Conservation (phyloP, 176 grass and related monocot species). For the Juncus effusus region DNA sequence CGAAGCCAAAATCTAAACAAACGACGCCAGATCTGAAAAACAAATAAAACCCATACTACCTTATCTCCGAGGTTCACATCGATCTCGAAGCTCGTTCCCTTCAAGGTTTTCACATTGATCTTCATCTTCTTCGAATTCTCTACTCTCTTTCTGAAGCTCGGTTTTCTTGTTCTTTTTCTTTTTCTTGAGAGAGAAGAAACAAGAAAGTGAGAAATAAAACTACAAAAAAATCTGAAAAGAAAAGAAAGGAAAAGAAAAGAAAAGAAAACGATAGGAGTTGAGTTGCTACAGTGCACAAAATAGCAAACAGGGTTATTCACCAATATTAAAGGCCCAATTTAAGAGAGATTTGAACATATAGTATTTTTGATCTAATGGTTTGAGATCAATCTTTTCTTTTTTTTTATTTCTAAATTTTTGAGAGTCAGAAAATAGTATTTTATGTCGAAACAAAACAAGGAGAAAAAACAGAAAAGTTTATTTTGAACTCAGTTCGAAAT, state of each 20-base stretch:
- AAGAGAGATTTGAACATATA: no score
- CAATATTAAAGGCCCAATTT: no score
- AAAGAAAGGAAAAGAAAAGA: slow-evolving; percentile 12
- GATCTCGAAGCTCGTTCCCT: slow-evolving; percentile 91
- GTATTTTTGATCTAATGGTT: no score
- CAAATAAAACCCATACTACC: slow-evolving; percentile 30
- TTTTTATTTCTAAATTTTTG: no score
- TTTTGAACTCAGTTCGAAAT: no score
- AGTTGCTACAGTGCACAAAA: neutral
- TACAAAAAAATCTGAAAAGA: slow-evolving; percentile 15
- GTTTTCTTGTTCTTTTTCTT: slow-evolving; percentile 10
- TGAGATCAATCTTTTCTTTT: no score
- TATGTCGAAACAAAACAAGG: no score
- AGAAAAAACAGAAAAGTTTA: no score
- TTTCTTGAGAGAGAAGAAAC: slow-evolving; percentile 30
- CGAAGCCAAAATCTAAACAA: neutral
- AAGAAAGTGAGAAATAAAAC: slow-evolving; percentile 20
- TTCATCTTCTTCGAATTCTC: slow-evolving; percentile 39
- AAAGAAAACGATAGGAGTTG: neutral
- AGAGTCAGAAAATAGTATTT: no score
- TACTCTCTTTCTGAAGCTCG: neutral
- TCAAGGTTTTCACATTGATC: slow-evolving; percentile 83
- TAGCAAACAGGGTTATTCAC: no score
- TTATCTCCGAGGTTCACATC: slow-evolving; percentile 50
- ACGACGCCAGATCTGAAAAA: neutral